Evolutionary conservation across 164 flowering plant species (phyloP).

Genomic region (Chimonanthus praecox): DNA sequence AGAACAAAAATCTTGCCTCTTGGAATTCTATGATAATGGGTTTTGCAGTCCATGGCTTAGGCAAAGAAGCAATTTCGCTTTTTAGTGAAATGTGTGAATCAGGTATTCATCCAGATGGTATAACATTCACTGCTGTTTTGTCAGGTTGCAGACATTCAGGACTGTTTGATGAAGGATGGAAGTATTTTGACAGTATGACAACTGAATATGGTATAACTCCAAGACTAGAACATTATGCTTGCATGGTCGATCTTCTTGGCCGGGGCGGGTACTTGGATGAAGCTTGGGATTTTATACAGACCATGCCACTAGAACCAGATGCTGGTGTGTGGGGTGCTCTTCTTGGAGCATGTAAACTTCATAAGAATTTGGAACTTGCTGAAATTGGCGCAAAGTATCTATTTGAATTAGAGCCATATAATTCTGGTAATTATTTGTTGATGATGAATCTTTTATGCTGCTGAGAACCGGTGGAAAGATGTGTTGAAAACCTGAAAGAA

Average conservation of each 20-base stretch:
- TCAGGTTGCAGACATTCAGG: constrained; percentile 61
- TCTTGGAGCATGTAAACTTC: constrained; percentile 46
- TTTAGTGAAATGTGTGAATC: constrained; percentile 39
- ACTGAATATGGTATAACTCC: constrained; percentile 31
- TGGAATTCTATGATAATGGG: constrained; percentile 74
- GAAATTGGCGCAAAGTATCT: constrained; percentile 48
- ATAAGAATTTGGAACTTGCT: constrained; percentile 38
- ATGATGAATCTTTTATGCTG: constrained; percentile 48
- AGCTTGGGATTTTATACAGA: constrained; percentile 54
- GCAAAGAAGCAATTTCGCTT: constrained; percentile 37
- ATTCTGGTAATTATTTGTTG: constrained; percentile 49
- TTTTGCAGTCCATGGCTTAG: constrained; percentile 40
- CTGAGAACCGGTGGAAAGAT: constrained; percentile 46
- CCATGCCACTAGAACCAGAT: constrained; percentile 58
- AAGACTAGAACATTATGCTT: constrained; percentile 61
- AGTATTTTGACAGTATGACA: constrained; percentile 49
- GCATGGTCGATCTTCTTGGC: constrained; percentile 81
- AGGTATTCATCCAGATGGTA: constrained; percentile 44
- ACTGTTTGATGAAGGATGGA: constrained; percentile 58
- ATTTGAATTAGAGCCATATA: constrained; percentile 49
- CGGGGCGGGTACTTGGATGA: constrained; percentile 58
- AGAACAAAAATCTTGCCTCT: constrained; percentile 40
- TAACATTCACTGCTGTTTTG: constrained; percentile 58
- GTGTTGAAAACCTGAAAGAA: constrained; percentile 36
- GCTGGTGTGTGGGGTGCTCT: constrained; percentile 61